phyloP scores from a whole-genome alignment of 331 rosid species.

The Arachis monticola region DNA sequence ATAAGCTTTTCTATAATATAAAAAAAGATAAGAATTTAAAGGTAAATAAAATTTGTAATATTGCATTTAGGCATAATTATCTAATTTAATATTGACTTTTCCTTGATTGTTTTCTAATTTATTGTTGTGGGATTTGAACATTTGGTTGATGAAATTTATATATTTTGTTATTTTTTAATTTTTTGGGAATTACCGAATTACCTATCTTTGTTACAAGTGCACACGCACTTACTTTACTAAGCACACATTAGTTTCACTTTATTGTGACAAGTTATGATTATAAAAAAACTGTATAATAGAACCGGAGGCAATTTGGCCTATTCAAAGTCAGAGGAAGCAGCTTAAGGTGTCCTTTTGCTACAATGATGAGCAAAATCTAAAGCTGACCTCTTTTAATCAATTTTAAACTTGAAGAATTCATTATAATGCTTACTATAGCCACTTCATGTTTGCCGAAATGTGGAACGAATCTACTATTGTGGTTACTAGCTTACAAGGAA shows the following conservation, averaged over 20 bases:
- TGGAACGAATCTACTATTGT: not conserved
- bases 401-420: constrained; percentile 3
- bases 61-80: too few species aligned
- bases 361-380: not conserved
- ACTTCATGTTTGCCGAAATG: not conserved
- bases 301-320: constrained; percentile 6
- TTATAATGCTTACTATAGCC: not conserved
- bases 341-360: constrained; percentile 6
- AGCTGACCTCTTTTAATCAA: not conserved
- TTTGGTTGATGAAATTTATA: too few species aligned
- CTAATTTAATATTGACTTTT: too few species aligned
- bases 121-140: too few species aligned
- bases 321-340: not conserved
- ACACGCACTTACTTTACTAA: not conserved
- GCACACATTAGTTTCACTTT: not conserved
- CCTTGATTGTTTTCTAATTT: too few species aligned
- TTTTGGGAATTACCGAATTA: too few species aligned
- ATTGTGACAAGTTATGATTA: not conserved
- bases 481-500: constrained; percentile 12
- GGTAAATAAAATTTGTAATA: too few species aligned
- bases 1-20: too few species aligned
- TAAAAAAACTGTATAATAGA: not conserved
- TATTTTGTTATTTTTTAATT: too few species aligned
- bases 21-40: too few species aligned
- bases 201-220: not conserved